Percentiles rank a stretch among this genome's conserved stretches.
phyloP scores from a whole-genome alignment of 805 yeast genomes.

The Candida maltosa region DNA sequence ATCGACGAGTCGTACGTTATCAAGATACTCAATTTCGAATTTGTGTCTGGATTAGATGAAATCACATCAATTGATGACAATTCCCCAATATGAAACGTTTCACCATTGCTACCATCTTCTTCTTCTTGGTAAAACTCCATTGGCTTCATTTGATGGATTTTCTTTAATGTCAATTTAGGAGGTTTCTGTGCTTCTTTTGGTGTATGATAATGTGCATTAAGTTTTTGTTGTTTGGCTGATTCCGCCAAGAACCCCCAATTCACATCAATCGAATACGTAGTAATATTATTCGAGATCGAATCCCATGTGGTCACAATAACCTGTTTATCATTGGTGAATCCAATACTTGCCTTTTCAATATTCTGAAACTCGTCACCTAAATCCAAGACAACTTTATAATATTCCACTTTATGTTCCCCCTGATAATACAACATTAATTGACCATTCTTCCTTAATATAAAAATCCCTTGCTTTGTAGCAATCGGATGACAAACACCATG shows the following conservation, averaged over 20 bases:
- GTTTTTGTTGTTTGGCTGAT: constrained; percentile 44
- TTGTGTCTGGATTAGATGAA: constrained; percentile 42
- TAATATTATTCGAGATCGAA: constrained; percentile 29
- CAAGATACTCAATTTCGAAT: constrained; percentile 45
- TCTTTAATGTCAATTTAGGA: constrained; percentile 38
- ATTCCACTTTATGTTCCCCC: constrained; percentile 60
- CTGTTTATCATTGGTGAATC: constrained; percentile 46
- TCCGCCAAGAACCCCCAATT: constrained; percentile 56
- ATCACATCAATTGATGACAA: constrained; percentile 37
- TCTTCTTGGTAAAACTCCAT: constrained; percentile 16
- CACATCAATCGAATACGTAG: constrained; percentile 40
- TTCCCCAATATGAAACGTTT: constrained; percentile 7
- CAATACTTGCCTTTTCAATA: constrained; percentile 45
- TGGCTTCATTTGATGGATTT: constrained; percentile 27
- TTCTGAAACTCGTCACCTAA: constrained; percentile 24
- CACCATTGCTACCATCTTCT: constrained; percentile 12
- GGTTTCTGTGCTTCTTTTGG: constrained; percentile 41
- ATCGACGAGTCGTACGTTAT: constrained; percentile 33
- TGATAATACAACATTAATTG: constrained; percentile 59
- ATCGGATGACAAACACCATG: constrained; percentile 68
- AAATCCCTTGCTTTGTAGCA: constrained; percentile 64
- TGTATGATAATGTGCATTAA: constrained; percentile 48
- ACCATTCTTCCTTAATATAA: constrained; percentile 65
- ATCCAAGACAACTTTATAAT: constrained; percentile 32
- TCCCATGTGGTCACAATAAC: constrained; percentile 44